These are phyloP conservation scores for Lentinula guzmanii DNA, from an alignment of 768 basidiomycete species.

Conservation along the genomic window DNA sequence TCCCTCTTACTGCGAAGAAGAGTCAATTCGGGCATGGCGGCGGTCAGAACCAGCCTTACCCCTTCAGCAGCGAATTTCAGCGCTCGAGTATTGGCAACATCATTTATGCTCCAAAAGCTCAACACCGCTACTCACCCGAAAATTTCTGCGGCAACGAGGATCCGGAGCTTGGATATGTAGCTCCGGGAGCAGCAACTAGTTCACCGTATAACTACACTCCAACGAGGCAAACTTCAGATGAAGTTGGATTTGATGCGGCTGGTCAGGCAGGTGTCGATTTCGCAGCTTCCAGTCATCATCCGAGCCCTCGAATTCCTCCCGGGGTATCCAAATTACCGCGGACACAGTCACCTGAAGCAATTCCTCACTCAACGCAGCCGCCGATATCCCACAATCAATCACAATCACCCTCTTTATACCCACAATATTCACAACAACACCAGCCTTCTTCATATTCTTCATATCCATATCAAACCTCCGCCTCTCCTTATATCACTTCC, in stretches of 20 bases:
- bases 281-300: background rate
- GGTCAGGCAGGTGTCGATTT: background rate
- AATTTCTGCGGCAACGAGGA: background rate
- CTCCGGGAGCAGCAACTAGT: background rate
- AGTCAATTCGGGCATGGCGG: background rate
- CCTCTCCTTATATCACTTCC: background rate
- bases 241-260: conserved; percentile 9
- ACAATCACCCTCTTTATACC: background rate
- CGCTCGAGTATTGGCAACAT: background rate
- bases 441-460: background rate
- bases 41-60: background rate
- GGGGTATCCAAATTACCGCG: background rate
- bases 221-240: conserved; percentile 10
- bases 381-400: background rate
- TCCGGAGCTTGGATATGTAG: background rate
- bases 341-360: conserved; percentile 2
- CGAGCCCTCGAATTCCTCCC: conserved; percentile 2
- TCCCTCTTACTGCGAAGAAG: conserved; percentile 21
- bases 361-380: background rate
- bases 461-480: background rate
- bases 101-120: conserved; percentile 5
- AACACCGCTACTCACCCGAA: background rate
- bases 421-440: background rate
- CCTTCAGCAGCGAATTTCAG: conserved; percentile 6
- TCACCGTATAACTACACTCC: background rate